phyloP scores from a whole-genome alignment of 208 protist species.

The Leishmania turanica region DNA sequence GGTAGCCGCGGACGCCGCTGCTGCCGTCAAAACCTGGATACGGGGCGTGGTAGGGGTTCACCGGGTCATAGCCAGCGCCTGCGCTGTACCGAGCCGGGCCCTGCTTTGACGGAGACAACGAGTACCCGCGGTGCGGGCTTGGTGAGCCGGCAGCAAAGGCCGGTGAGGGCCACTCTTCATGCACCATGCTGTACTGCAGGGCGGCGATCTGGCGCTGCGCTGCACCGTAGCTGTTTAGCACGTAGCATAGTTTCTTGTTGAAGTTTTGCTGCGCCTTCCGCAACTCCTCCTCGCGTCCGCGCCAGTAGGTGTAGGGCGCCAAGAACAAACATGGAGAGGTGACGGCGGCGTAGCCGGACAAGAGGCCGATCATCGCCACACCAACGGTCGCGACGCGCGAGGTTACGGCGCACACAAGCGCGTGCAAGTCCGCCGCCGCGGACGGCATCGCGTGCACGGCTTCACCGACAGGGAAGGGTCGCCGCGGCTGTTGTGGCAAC shows the following conservation, averaged over 20 bases:
- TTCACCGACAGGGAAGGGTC: neutral
- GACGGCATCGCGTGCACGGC: neutral
- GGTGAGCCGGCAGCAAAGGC: conserved; percentile 12
- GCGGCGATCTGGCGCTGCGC: conserved; percentile 57
- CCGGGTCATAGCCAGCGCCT: neutral
- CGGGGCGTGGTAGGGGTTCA: neutral
- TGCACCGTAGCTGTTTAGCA: conserved; percentile 51
- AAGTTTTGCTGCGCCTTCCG: conserved; percentile 35
- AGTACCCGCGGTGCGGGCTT: neutral
- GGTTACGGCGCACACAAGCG: conserved; percentile 25
- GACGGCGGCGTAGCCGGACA: conserved; percentile 76
- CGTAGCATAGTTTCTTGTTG: conserved; percentile 58
- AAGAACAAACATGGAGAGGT: conserved; percentile 58
- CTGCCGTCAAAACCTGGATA: neutral
- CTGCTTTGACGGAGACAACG: neutral
- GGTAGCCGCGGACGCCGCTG: neutral
- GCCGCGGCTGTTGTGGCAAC: neutral
- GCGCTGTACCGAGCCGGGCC: neutral
- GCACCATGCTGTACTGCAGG: conserved; percentile 37
- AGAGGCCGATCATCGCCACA: conserved; percentile 62
- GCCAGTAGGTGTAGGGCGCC: conserved; percentile 44
- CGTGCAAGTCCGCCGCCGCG: neutral
- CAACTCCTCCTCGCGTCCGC: conserved; percentile 37
- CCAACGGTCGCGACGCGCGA: conserved; percentile 51
- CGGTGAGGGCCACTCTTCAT: conserved; percentile 21